Conservation (phyloP, 225 moss, liverwort and hornwort species). For the Asterella californica region DNA sequence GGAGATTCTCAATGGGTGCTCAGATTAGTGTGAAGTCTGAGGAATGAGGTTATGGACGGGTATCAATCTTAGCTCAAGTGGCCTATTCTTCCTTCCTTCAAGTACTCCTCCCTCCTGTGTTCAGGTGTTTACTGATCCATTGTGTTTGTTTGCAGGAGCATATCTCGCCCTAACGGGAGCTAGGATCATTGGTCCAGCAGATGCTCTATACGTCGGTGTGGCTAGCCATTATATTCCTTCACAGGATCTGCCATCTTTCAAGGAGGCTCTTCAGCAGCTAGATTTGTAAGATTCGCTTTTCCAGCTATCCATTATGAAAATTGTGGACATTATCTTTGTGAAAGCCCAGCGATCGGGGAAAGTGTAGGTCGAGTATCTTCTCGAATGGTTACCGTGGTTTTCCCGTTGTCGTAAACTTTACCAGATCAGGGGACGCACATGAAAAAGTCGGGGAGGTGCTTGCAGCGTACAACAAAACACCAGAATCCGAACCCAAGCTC, state of each 20-base stretch:
- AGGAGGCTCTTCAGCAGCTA: slow-evolving; percentile 54
- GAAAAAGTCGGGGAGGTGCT: slow-evolving; percentile 62
- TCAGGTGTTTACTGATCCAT: background rate
- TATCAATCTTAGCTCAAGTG: too few relatives aligned
- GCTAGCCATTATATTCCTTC: slow-evolving; percentile 88
- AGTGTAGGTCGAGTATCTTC: background rate
- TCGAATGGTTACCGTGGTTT: background rate
- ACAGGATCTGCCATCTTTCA: slow-evolving; percentile 61
- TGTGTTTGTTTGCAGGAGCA: slow-evolving; percentile 52
- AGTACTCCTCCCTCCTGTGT: background rate
- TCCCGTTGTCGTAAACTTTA: background rate
- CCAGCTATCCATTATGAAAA: too few relatives aligned
- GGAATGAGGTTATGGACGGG: too few relatives aligned
- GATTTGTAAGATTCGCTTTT: slow-evolving; percentile 47
- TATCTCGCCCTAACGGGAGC: slow-evolving; percentile 89
- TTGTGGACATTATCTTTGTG: too few relatives aligned
- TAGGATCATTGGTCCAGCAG: slow-evolving; percentile 70
- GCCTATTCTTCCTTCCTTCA: too few relatives aligned
- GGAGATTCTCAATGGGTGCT: background rate
- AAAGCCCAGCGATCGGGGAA: too few relatives aligned
- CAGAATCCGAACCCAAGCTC: slow-evolving; percentile 61
- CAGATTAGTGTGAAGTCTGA: background rate
- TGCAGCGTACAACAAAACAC: slow-evolving; percentile 45
- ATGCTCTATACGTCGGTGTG: slow-evolving; percentile 79
- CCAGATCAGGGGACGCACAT: slow-evolving; percentile 63